phyloP scores from a whole-genome alignment of 2,329 filamentous ascomycete species.

The Hypoxylon sp. region DNA sequence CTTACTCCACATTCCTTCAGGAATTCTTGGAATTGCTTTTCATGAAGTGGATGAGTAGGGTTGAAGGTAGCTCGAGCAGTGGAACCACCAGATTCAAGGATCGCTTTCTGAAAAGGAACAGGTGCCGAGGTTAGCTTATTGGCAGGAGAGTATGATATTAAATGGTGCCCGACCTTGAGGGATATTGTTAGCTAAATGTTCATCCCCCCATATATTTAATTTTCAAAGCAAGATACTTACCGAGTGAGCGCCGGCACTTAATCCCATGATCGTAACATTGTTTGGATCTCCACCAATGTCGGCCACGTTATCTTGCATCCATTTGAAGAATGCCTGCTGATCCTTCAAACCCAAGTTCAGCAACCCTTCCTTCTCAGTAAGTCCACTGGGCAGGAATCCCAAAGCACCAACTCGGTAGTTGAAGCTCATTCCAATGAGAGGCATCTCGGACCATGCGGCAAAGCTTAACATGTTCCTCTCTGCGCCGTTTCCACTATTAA shows the following conservation, averaged over 20 bases:
- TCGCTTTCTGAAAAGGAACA: conserved; percentile 60
- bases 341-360: conserved; percentile 73
- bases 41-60: conserved; percentile 64
- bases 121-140: conserved; percentile 46
- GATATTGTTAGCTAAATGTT: conserved; percentile 14
- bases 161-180: conserved; percentile 64
- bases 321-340: conserved; percentile 65
- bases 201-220: neutral
- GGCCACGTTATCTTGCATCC: conserved; percentile 67
- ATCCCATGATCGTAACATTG: conserved; percentile 68
- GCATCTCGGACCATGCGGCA: conserved; percentile 61
- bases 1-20: conserved; percentile 61
- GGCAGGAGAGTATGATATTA: conserved; percentile 59
- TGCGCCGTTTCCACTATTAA: conserved; percentile 62
- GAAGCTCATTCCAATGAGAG: conserved; percentile 66
- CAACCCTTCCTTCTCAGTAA: conserved; percentile 61
- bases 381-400: conserved; percentile 71
- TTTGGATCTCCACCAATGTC: conserved; percentile 67
- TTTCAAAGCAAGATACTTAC: conserved; percentile 47
- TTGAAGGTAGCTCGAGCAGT: conserved; percentile 62
- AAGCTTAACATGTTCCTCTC: conserved; percentile 70
- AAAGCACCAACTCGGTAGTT: conserved; percentile 72
- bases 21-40: conserved; percentile 64
- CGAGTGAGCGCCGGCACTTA: conserved; percentile 70
- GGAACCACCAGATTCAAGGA: conserved; percentile 66